These are phyloP conservation scores for Sporothrix pallida DNA, from an alignment of 2,329 filamentous ascomycete species.

Conservation along the genomic window DNA sequence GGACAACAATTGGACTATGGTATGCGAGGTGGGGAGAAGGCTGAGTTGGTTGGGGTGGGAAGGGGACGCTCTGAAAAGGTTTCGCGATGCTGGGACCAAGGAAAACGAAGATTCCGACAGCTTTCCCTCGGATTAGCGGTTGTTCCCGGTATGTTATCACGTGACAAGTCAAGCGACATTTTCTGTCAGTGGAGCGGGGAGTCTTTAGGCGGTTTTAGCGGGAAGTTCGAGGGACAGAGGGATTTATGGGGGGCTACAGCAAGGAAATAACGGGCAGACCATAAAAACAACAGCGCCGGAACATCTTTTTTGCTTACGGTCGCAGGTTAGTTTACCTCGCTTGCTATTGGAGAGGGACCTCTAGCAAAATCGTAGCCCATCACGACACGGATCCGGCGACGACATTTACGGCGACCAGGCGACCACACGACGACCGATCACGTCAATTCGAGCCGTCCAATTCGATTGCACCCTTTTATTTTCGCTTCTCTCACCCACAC, in stretches of 20 bases:
- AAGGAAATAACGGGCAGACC: slow-evolving; percentile 15
- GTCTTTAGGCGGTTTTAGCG: background rate
- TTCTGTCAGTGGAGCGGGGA: slow-evolving; percentile 3
- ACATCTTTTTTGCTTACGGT: slow-evolving; percentile 36
- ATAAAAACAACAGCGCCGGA: slow-evolving; percentile 35
- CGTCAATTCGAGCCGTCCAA: background rate
- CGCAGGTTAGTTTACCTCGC: slow-evolving; percentile 34
- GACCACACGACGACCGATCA: slow-evolving; percentile 6
- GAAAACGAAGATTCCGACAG: slow-evolving; percentile 37
- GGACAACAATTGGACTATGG: slow-evolving; percentile 31
- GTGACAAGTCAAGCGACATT: background rate
- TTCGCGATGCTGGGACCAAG: slow-evolving; percentile 29
- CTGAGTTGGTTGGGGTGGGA: slow-evolving; percentile 15
- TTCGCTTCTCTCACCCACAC: background rate
- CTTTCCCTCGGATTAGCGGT: slow-evolving; percentile 42
- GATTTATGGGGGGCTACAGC: background rate
- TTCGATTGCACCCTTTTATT: background rate
- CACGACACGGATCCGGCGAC: slow-evolving; percentile 17
- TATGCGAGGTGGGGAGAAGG: slow-evolving; percentile 24
- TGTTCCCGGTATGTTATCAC: slow-evolving; percentile 45
- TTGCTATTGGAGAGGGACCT: slow-evolving; percentile 34
- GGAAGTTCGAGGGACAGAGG: background rate
- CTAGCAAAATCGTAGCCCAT: slow-evolving; percentile 23
- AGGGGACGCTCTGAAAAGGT: slow-evolving; percentile 29
- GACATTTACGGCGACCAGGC: background rate